A percentile compares a stretch with the other conserved stretches of the same genome.
Conservation (phyloP, 2,329 filamentous ascomycete genomes). For the Penicillium occitanis region DNA sequence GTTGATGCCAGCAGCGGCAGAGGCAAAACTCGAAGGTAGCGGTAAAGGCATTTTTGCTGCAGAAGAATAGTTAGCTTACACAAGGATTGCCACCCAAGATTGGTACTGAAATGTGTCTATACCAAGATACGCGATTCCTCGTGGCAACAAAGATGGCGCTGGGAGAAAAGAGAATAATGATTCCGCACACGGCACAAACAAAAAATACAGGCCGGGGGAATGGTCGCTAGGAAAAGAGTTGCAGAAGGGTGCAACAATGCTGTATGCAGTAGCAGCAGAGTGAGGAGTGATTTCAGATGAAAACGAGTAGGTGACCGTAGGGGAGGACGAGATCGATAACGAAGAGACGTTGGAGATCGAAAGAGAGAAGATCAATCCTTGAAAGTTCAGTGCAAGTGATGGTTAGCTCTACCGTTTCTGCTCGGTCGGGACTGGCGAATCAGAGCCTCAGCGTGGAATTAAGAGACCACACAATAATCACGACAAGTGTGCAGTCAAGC, state of each 20-base stretch:
- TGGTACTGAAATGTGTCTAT: constrained; percentile 12
- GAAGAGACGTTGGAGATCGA: constrained; percentile 20
- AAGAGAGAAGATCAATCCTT: constrained; percentile 20
- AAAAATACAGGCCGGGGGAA: constrained; percentile 20
- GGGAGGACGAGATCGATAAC: constrained; percentile 16
- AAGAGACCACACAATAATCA: constrained; percentile 15
- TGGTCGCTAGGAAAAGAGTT: constrained; percentile 12
- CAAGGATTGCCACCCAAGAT: constrained; percentile 11
- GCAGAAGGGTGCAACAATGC: constrained; percentile 17
- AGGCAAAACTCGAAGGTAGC: constrained; percentile 80
- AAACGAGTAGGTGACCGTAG: constrained; percentile 17
- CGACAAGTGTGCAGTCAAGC: constrained; percentile 13
- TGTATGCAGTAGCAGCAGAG: constrained; percentile 19
- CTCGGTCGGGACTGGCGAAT: background rate
- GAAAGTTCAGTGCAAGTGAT: constrained; percentile 8
- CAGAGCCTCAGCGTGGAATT: constrained; percentile 12
- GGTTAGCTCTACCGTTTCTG: constrained; percentile 16
- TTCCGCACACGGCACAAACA: constrained; percentile 22
- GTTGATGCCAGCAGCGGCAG: constrained; percentile 74
- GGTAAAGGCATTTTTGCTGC: constrained; percentile 63
- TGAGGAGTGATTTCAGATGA: constrained; percentile 14
- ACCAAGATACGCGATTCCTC: constrained; percentile 20
- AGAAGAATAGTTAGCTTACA: constrained; percentile 28
- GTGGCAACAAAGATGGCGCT: constrained; percentile 20
- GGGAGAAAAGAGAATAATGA: constrained; percentile 19